These are phyloP conservation scores for Epichloe bromicola DNA, from an alignment of 2,329 filamentous ascomycete species.

Conservation along the genomic window DNA sequence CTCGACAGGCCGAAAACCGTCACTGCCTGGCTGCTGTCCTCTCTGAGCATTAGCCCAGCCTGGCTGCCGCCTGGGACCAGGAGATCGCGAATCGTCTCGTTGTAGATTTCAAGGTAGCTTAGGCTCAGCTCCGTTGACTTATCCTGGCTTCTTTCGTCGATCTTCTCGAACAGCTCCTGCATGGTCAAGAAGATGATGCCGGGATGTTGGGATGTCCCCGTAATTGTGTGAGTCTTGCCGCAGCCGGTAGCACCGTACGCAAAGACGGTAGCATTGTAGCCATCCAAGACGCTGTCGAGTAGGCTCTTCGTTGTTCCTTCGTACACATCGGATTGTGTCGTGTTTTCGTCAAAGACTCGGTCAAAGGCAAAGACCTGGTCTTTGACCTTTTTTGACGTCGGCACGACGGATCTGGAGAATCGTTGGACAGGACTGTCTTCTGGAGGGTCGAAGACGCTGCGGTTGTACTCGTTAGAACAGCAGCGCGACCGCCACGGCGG, in stretches of 20 bases:
- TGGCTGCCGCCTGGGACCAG: slow-evolving; percentile 76
- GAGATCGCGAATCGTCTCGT: slow-evolving; percentile 93
- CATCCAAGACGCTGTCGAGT: slow-evolving; percentile 90
- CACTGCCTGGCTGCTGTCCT: slow-evolving; percentile 87
- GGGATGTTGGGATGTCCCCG: slow-evolving; percentile 78
- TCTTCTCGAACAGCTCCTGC: slow-evolving; percentile 97
- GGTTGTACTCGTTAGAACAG: not conserved
- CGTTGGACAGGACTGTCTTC: slow-evolving; percentile 87
- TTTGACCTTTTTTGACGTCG: slow-evolving; percentile 84
- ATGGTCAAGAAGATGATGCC: slow-evolving; percentile 98
- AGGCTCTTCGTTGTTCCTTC: slow-evolving; percentile 79
- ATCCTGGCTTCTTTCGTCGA: slow-evolving; percentile 71
- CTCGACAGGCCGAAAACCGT: slow-evolving; percentile 84
- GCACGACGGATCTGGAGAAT: slow-evolving; percentile 70
- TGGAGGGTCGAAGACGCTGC: slow-evolving; percentile 88
- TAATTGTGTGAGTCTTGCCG: slow-evolving; percentile 97
- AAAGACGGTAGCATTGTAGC: slow-evolving; percentile 98
- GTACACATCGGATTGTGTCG: slow-evolving; percentile 84
- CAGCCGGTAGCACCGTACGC: slow-evolving; percentile 96
- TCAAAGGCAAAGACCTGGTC: slow-evolving; percentile 98
- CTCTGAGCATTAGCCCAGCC: slow-evolving; percentile 76
- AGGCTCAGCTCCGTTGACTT: slow-evolving; percentile 84
- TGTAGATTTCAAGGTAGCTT: slow-evolving; percentile 97
- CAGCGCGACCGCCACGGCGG: not conserved
- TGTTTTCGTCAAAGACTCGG: slow-evolving; percentile 91